Base-by-base conservation (phyloP, 75 land plant species). In the Picea glauca region DNA sequence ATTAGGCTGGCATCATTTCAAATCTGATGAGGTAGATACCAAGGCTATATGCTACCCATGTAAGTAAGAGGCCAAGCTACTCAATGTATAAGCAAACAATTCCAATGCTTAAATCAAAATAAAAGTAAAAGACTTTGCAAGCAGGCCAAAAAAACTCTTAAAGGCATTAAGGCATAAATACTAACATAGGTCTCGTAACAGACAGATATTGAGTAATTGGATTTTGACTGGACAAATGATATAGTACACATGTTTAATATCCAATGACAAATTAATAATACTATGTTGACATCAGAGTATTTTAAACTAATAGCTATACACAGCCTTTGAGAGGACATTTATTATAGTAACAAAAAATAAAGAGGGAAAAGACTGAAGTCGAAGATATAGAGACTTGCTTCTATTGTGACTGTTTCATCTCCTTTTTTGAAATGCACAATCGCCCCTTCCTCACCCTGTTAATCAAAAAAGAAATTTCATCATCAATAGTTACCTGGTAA, bases 401-500 rank as follows among this genome's bases (percentile, higher is more conserved):
- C 77, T 54, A 87, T 35, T 13, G 75, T 50, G 54, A 84, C 66
- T 5, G 65, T 73, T 81, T 84, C 87, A 31, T 75, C 78, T 30
- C 73, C 87, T 60, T 84, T 87, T 54, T 38, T 84, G 78, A 87
- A 87, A 75, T 87, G 83, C 56, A 73, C 88, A 56, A 75, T 62
- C 43, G 83, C 87, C 43, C 83, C 83, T 73, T 81, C 88, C 23
- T 81, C 86, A 40, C 79, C 83, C 88, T 87, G 83, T 40, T 66
- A 61, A 81, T 17, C 58, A 58, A 17, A 80, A 23, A 26, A 40
- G 15, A 78, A 63, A 8, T 23, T 23, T 21, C 33, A 80, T 59
- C 33, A 20, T 43, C 56, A 50, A 9, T 50, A 50, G 56, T 50
- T 50, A 50, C 12, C 21, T 40, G 21, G 2, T 46, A 68, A 15